Conservation (phyloP, 257 asterid genomes). For the Solanum neorickii region DNA sequence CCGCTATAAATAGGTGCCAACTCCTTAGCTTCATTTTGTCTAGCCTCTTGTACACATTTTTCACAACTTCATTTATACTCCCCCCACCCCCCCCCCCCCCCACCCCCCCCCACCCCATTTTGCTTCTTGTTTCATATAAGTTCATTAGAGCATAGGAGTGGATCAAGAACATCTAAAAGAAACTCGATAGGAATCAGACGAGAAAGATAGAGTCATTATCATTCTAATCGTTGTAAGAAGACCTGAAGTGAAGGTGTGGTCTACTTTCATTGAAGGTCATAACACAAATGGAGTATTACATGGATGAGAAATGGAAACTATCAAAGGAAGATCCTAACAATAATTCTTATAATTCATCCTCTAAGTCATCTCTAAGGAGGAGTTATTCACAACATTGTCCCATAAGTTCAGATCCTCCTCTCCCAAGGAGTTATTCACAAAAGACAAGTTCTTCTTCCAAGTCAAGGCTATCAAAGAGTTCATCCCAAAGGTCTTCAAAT, state of each 20-base stretch:
- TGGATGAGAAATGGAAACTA: conserved; percentile 7
- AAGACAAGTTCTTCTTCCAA: neutral
- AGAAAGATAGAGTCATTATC: neutral
- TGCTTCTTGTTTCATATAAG: neutral
- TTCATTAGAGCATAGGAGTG: neutral
- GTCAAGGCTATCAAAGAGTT: neutral
- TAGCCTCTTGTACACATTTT: neutral
- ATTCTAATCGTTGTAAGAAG: neutral
- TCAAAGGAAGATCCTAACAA: conserved; percentile 2
- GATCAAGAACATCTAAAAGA: neutral
- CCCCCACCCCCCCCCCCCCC: neutral
- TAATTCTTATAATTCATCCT: neutral
- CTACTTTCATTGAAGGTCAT: neutral
- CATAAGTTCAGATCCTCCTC: neutral
- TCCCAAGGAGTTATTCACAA: neutral
- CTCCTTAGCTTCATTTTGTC: neutral
- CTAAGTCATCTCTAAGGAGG: neutral
- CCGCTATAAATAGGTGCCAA: neutral
- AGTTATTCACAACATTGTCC: conserved; percentile 2
- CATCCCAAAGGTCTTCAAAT: neutral
- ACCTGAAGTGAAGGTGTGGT: neutral
- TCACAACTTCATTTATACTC: neutral
- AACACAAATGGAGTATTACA: neutral
- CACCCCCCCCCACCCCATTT: neutral
- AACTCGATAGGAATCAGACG: neutral